Conservation (phyloP, 306 rosid species). For the Cucumis cinereus region DNA sequence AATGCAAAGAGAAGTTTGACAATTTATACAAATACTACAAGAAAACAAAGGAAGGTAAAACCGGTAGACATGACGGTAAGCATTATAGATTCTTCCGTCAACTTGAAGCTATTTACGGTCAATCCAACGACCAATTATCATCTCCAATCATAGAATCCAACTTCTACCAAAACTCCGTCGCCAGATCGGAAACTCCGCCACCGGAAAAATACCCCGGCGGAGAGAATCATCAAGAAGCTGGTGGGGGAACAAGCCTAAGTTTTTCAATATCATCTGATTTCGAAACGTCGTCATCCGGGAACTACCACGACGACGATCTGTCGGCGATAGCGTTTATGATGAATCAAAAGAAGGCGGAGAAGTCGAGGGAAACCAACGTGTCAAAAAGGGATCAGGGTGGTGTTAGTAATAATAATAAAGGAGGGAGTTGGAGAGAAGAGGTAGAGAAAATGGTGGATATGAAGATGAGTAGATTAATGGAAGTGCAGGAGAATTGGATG, state of each 20-base stretch:
- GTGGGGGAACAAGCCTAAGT: conserved; percentile 25
- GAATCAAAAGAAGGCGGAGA: neutral
- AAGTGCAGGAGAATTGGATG: conserved; percentile 62
- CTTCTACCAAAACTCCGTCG: neutral
- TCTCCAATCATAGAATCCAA: conserved; percentile 16
- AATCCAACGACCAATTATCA: conserved; percentile 15
- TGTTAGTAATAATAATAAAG: neutral
- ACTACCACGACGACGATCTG: conserved; percentile 34
- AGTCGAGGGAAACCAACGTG: neutral
- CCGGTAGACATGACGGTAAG: conserved; percentile 72
- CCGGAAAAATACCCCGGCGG: neutral
- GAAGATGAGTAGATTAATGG: conserved; percentile 47
- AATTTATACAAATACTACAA: conserved; percentile 83
- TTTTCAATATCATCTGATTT: conserved; percentile 49
- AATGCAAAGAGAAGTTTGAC: conserved; percentile 84
- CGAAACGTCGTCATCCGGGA: conserved; percentile 52
- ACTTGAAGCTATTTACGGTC: conserved; percentile 71
- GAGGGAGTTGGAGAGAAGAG: conserved; percentile 37
- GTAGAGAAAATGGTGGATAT: conserved; percentile 43
- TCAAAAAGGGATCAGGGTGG: neutral
- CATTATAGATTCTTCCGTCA: conserved; percentile 78
- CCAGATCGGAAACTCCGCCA: neutral
- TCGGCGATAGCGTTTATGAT: conserved; percentile 9
- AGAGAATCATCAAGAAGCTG: neutral
- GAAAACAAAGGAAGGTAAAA: conserved; percentile 75